phyloP scores from a whole-genome alignment of 2,329 filamentous ascomycete species.

The Cercospora nicotianae region DNA sequence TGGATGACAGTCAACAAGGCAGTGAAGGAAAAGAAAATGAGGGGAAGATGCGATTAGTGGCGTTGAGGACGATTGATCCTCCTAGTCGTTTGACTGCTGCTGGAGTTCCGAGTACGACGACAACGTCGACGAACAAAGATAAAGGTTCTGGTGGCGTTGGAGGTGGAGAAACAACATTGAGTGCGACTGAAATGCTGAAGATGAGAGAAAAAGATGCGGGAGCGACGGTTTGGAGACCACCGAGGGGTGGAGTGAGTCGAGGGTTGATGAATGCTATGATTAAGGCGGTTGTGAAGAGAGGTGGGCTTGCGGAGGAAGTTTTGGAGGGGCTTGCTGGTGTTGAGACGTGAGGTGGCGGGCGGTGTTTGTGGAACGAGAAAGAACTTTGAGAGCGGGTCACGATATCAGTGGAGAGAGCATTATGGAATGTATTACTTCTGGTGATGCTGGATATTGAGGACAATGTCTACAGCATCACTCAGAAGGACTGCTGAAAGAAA shows the following conservation, averaged over 20 bases:
- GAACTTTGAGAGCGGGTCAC: background rate
- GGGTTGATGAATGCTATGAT: slow-evolving; percentile 71
- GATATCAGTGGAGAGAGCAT: too few species aligned
- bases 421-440: background rate
- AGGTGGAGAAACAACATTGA: slow-evolving; percentile 27
- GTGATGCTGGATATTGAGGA: background rate
- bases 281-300: slow-evolving; percentile 70
- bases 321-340: slow-evolving; percentile 77
- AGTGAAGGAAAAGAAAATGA: background rate
- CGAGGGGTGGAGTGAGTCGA: slow-evolving; percentile 78
- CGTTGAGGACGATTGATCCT: slow-evolving; percentile 52
- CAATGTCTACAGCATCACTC: background rate
- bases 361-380: too few species aligned
- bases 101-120: slow-evolving; percentile 47
- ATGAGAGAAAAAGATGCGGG: slow-evolving; percentile 53
- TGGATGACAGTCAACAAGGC: slow-evolving; percentile 10
- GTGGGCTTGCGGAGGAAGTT: slow-evolving; percentile 83
- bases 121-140: slow-evolving; percentile 43
- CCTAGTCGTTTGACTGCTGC: slow-evolving; percentile 51
- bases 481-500: background rate
- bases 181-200: slow-evolving; percentile 44
- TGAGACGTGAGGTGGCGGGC: slow-evolving; percentile 47
- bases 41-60: slow-evolving; percentile 37
- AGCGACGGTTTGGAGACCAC: slow-evolving; percentile 75
- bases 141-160: background rate